Evolutionary conservation across 2,329 filamentous ascomycete genomes (phyloP).

Genomic region (Pestalotiopsis sp.): DNA sequence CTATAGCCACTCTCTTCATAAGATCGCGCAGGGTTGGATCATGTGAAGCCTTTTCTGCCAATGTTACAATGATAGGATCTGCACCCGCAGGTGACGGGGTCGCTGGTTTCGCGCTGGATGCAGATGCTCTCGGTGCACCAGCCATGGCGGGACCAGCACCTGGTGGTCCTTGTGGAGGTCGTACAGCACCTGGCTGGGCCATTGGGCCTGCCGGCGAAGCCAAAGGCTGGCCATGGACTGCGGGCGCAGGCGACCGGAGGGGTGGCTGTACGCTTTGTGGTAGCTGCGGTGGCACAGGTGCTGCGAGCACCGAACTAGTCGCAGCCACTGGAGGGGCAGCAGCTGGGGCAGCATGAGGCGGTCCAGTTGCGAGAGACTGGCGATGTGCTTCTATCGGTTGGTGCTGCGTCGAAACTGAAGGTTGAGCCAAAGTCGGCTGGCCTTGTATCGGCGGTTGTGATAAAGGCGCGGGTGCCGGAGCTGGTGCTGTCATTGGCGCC

Average conservation of each 20-base stretch:
- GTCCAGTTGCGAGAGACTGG: slow-evolving; percentile 1
- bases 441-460: neutral
- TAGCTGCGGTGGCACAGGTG: slow-evolving; percentile 22
- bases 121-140: slow-evolving; percentile 18
- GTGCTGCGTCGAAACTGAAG: slow-evolving; percentile 17
- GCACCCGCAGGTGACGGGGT: slow-evolving; percentile 27
- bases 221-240: slow-evolving; percentile 25
- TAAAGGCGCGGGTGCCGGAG: slow-evolving; percentile 13
- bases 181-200: slow-evolving; percentile 25
- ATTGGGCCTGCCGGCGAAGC: slow-evolving; percentile 29
- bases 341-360: slow-evolving; percentile 23
- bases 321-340: slow-evolving; percentile 16
- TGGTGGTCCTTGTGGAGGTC: slow-evolving; percentile 22
- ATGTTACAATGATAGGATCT: slow-evolving; percentile 80
- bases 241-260: slow-evolving; percentile 17
- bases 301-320: slow-evolving; percentile 31
- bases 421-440: slow-evolving; percentile 17
- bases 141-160: slow-evolving; percentile 19
- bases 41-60: slow-evolving; percentile 73
- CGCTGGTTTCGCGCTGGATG: slow-evolving; percentile 21
- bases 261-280: slow-evolving; percentile 19
- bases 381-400: slow-evolving; percentile 13
- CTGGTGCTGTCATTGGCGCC: slow-evolving; percentile 12
- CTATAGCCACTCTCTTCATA: slow-evolving; percentile 81
- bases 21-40: slow-evolving; percentile 73